A percentile compares a stretch with the other conserved stretches of the same genome.
Conservation (phyloP, 2,329 filamentous ascomycete genomes). For the Aspergillus pseudoglaucus region DNA sequence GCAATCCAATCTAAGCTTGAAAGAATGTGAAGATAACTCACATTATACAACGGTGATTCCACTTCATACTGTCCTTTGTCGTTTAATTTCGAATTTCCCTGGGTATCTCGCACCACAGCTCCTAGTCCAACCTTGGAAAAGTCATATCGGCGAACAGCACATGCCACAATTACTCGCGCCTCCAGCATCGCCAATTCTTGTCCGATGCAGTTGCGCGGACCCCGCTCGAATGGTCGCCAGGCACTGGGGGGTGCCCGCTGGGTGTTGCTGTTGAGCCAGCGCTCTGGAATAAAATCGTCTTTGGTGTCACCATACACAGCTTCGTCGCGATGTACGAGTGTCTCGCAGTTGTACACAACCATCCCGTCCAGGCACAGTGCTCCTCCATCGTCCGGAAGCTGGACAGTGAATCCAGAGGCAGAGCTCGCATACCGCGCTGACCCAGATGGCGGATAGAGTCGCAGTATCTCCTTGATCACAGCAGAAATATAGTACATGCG, state of each 20-base stretch:
- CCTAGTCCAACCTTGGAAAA: conserved; percentile 14
- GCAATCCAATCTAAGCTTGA: background rate
- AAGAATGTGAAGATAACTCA: background rate
- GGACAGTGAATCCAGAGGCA: conserved; percentile 7
- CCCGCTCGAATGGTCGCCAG: conserved; percentile 46
- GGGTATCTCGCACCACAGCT: background rate
- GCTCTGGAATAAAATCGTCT: conserved; percentile 30
- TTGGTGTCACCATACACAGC: conserved; percentile 9
- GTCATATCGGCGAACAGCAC: conserved; percentile 9
- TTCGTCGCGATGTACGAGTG: conserved; percentile 13
- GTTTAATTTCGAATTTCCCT: conserved; percentile 1
- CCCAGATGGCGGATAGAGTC: conserved; percentile 43
- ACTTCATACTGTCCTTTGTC: conserved; percentile 6
- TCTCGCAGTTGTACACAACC: conserved; percentile 8
- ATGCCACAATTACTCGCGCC: conserved; percentile 12
- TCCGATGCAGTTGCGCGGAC: conserved; percentile 45
- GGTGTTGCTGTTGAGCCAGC: conserved; percentile 25
- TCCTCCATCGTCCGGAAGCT: conserved; percentile 2
- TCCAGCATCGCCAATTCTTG: conserved; percentile 46
- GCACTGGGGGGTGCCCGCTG: conserved; percentile 31
- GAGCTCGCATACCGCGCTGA: conserved; percentile 8
- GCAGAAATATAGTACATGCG: conserved; percentile 46
- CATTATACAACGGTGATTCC: conserved; percentile 9
- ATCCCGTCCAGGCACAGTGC: conserved; percentile 7
- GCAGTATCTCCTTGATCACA: conserved; percentile 50